These are phyloP conservation scores for Pseudozyma tsukubaensis DNA, from an alignment of 1,284 basidiomycete species.

Conservation along the genomic window DNA sequence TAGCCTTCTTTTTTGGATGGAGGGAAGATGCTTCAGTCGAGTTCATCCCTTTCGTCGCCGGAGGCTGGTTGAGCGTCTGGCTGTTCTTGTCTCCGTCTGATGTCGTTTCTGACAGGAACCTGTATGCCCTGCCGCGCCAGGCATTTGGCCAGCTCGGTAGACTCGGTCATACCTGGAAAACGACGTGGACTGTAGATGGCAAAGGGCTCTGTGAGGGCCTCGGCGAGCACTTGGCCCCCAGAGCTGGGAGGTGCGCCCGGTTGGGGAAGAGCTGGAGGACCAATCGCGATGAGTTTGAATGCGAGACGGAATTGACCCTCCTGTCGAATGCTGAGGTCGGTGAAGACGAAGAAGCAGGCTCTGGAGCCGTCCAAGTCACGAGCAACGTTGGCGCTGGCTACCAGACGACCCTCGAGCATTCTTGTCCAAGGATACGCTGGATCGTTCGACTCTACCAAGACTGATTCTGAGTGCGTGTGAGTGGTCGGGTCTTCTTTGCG, in stretches of 20 bases:
- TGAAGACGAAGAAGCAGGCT: slow-evolving; percentile 56
- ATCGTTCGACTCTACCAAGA: slow-evolving; percentile 40
- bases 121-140: slow-evolving; percentile 53
- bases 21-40: background rate
- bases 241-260: background rate
- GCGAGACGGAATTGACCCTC: slow-evolving; percentile 41
- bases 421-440: slow-evolving; percentile 27
- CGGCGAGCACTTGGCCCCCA: slow-evolving; percentile 33
- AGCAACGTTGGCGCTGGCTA: slow-evolving; percentile 46
- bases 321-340: slow-evolving; percentile 54
- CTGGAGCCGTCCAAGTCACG: slow-evolving; percentile 42
- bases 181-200: slow-evolving; percentile 41
- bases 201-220: slow-evolving; percentile 39
- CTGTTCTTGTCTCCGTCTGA: slow-evolving; percentile 29
- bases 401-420: slow-evolving; percentile 49
- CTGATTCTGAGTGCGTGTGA: slow-evolving; percentile 16
- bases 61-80: slow-evolving; percentile 4
- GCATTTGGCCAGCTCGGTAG: slow-evolving; percentile 50
- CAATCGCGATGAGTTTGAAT: slow-evolving; percentile 46
- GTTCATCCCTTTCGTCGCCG: slow-evolving; percentile 7
- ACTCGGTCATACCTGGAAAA: slow-evolving; percentile 54
- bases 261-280: background rate
- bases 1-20: too few relatives aligned
- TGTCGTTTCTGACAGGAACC: slow-evolving; percentile 53
- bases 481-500: slow-evolving; percentile 26